phyloP scores from a whole-genome alignment of 345 rosid genomes.

The Noccaea bulbosa region DNA sequence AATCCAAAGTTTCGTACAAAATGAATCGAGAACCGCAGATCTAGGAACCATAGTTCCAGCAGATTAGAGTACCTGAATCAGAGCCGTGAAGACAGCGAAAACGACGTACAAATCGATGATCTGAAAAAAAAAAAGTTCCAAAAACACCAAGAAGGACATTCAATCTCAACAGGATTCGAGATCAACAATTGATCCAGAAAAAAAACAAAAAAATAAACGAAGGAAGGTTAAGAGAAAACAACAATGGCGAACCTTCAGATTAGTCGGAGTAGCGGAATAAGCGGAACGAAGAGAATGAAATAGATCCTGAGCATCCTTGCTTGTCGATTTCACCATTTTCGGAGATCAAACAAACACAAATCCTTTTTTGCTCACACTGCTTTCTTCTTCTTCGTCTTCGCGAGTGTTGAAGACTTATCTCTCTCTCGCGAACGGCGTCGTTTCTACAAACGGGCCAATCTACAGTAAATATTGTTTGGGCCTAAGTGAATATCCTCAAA shows the following conservation, averaged over 20 bases:
- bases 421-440: slow-evolving; percentile 16
- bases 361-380: background rate
- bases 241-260: slow-evolving; percentile 61
- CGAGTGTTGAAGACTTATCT: slow-evolving; percentile 14
- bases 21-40: slow-evolving; percentile 31
- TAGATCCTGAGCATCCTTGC: slow-evolving; percentile 75
- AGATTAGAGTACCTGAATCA: slow-evolving; percentile 67
- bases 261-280: slow-evolving; percentile 70
- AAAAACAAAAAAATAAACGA: background rate
- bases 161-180: background rate
- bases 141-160: background rate
- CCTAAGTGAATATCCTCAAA: background rate
- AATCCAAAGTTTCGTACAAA: background rate
- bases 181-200: background rate
- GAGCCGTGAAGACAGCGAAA: slow-evolving; percentile 78
- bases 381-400: slow-evolving; percentile 25
- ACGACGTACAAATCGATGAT: slow-evolving; percentile 87
- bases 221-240: slow-evolving; percentile 18
- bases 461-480: slow-evolving; percentile 15
- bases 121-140: slow-evolving; percentile 44
- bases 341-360: slow-evolving; percentile 20
- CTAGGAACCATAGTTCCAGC: background rate
- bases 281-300: slow-evolving; percentile 76
- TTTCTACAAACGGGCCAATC: background rate
- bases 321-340: slow-evolving; percentile 66